Evolutionary conservation across 805 yeast genomes (phyloP).

Genomic region (Kodamaea kaohsiungensis): DNA sequence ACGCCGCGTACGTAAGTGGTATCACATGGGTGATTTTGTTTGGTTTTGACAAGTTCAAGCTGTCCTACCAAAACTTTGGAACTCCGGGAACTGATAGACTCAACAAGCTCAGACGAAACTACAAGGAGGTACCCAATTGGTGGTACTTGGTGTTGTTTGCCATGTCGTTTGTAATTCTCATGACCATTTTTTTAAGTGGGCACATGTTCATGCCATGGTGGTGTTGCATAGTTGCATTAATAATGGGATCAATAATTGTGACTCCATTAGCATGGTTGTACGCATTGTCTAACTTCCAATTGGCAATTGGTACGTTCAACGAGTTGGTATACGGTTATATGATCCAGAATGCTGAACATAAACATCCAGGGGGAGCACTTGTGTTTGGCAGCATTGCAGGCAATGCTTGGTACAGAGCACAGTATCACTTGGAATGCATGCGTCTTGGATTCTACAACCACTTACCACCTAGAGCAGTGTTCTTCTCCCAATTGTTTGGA

Average conservation of each 20-base stretch:
- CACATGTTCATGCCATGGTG: slow-evolving; percentile 44
- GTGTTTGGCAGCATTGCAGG: slow-evolving; percentile 55
- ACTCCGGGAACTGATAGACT: slow-evolving; percentile 41
- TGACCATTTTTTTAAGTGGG: slow-evolving; percentile 33
- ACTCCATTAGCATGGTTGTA: slow-evolving; percentile 52
- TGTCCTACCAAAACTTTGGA: slow-evolving; percentile 18
- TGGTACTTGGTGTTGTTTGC: slow-evolving; percentile 44
- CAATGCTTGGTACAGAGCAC: slow-evolving; percentile 48
- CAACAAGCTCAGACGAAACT: slow-evolving; percentile 39
- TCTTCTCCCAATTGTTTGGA: slow-evolving; percentile 53
- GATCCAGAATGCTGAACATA: slow-evolving; percentile 32
- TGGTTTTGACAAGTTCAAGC: slow-evolving; percentile 29
- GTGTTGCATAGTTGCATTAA: slow-evolving; percentile 45
- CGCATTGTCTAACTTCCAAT: slow-evolving; percentile 52
- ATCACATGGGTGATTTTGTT: slow-evolving; percentile 45
- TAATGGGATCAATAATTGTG: slow-evolving; percentile 46
- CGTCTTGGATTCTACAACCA: slow-evolving; percentile 56
- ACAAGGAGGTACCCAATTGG: slow-evolving; percentile 42
- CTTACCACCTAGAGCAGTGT: slow-evolving; percentile 51
- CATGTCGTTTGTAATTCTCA: slow-evolving; percentile 35
- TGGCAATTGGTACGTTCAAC: slow-evolving; percentile 53
- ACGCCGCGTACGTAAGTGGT: slow-evolving; percentile 53
- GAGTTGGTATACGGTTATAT: slow-evolving; percentile 50
- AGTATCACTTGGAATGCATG: slow-evolving; percentile 37
- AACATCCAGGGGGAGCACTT: slow-evolving; percentile 51